These are phyloP conservation scores for Globisporangium lucens DNA, from an alignment of 352 stramenopile species.

Conservation along the genomic window DNA sequence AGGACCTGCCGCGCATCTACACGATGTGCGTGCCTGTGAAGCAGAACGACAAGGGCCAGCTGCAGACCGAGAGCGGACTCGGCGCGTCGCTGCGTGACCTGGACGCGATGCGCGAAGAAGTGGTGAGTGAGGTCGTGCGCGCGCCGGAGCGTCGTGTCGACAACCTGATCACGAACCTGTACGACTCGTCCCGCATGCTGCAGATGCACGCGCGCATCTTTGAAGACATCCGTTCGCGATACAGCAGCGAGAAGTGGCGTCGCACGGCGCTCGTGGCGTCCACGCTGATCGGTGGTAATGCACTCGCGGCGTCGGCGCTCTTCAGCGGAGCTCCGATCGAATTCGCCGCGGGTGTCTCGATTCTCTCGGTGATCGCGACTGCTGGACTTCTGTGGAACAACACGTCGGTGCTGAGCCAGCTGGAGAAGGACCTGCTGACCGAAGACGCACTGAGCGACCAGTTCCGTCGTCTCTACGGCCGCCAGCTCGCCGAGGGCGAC, in stretches of 20 bases:
- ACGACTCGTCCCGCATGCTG: conserved; percentile 89
- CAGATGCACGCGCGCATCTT: conserved; percentile 94
- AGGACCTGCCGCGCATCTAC: conserved; percentile 99
- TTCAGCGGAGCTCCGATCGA: conserved; percentile 78
- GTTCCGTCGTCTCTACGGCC: conserved; percentile 93
- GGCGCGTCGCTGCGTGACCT: conserved; percentile 92
- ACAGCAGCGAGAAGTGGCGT: conserved; percentile 78
- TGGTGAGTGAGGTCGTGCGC: conserved; percentile 97
- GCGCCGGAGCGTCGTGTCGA: conserved; percentile 97
- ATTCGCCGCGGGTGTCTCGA: conserved; percentile 76
- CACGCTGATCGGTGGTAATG: conserved; percentile 68
- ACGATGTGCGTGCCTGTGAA: conserved; percentile 98
- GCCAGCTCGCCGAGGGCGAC: conserved; percentile 95
- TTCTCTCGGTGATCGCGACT: conserved; percentile 73
- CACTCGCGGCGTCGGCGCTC: conserved; percentile 68
- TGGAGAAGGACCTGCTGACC: conserved; percentile 84
- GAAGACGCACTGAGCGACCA: conserved; percentile 88
- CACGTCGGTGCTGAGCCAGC: conserved; percentile 75
- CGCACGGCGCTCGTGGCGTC: conserved; percentile 62
- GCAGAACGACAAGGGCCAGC: conserved; percentile 39
- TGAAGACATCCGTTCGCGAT: conserved; percentile 76
- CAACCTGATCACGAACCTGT: conserved; percentile 99
- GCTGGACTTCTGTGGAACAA: conserved; percentile 90
- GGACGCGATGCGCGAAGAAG: conserved; percentile 94
- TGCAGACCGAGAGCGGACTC: conserved; percentile 50